Percentiles rank a stretch among this genome's conserved stretches.
Evolutionary conservation across 345 rosid genomes (phyloP).

Genomic region (Eucalyptus decipiens): DNA sequence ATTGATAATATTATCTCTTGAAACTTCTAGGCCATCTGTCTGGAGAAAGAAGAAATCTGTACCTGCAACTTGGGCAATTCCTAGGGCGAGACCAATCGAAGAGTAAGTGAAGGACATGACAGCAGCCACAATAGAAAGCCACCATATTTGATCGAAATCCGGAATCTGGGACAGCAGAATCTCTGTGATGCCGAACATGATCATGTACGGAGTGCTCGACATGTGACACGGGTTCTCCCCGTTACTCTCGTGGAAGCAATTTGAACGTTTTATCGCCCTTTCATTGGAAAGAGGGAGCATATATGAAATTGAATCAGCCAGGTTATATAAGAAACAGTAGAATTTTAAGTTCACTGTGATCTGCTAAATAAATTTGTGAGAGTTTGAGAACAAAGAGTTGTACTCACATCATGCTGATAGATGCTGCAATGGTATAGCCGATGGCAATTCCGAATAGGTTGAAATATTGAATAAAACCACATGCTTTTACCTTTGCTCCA

Average conservation of each 20-base stretch:
- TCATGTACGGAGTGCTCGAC: constrained; percentile 71
- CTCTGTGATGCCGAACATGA: constrained; percentile 54
- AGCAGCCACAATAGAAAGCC: constrained; percentile 55
- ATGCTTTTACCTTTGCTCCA: constrained; percentile 52
- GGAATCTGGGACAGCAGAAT: constrained; percentile 73
- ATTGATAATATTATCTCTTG: background rate
- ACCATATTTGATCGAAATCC: constrained; percentile 42
- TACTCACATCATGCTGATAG: constrained; percentile 73
- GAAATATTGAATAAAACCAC: constrained; percentile 58
- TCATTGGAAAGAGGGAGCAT: background rate
- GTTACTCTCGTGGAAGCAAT: constrained; percentile 61
- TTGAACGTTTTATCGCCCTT: constrained; percentile 80
- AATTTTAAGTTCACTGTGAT: background rate
- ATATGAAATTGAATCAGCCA: background rate
- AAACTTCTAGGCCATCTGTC: background rate
- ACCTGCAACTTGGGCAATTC: constrained; percentile 30
- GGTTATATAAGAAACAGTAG: background rate
- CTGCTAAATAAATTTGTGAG: background rate
- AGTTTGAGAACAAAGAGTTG: background rate
- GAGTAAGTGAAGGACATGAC: constrained; percentile 56
- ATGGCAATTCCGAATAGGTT: constrained; percentile 60
- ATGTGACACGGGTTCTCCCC: constrained; percentile 49
- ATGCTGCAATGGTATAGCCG: constrained; percentile 73
- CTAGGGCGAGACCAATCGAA: constrained; percentile 39
- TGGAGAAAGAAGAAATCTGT: background rate